Evolutionary conservation across 495 filamentous ascomycete species (phyloP), one percentile per base, ranked within the genome.

Genomic region (Hypoxylon rickii): DNA sequence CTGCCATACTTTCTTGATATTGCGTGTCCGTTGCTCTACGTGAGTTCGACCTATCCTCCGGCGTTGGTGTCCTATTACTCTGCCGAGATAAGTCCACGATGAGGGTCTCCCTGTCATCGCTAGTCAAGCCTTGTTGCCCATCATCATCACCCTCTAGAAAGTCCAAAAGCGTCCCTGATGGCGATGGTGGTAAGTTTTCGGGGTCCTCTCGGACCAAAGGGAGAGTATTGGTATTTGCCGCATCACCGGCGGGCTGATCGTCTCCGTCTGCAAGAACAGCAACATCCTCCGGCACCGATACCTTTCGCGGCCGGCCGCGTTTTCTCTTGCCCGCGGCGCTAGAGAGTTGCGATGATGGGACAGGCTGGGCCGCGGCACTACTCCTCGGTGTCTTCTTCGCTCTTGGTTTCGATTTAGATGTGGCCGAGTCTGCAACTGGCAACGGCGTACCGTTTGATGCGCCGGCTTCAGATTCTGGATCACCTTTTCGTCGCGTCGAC

Each of bases 401-500:
- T 26, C 16, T 62, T 2, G 66, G 32, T 21, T 66, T 72, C 7
- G 63, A 60, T 44, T 74, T 78, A 8, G 72, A 51, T 8, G 63
- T 49, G 34, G 21, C 43, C 18, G 51, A 50, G 18, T 42, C 60
- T 29, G 36, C 49, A 24, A 26, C 29, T 20, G 47, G 26, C n/a
- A 15, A 31, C 3, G 53, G 44, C 17, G 46, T 61, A 32, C 54
- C 59, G 21, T 45, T 43, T 3, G 51, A 20, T 0, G 46, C n/a
- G 17, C 52, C 49, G 24, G 48, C 37, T n/a, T 67, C 64, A 1
- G 64, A 63, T 26, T 60, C 56, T n/a, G 44, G 54, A 3, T 54
- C 64, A 40, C 47, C 50, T 17, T 63, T 59, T 18, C 19, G 58
- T 39, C 65, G 61, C 38, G 55, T 50, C 13, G 53, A 60, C 26